These are phyloP conservation scores for Tetrapyrgos nigripes DNA, from an alignment of 1,284 basidiomycete species.

Conservation along the genomic window DNA sequence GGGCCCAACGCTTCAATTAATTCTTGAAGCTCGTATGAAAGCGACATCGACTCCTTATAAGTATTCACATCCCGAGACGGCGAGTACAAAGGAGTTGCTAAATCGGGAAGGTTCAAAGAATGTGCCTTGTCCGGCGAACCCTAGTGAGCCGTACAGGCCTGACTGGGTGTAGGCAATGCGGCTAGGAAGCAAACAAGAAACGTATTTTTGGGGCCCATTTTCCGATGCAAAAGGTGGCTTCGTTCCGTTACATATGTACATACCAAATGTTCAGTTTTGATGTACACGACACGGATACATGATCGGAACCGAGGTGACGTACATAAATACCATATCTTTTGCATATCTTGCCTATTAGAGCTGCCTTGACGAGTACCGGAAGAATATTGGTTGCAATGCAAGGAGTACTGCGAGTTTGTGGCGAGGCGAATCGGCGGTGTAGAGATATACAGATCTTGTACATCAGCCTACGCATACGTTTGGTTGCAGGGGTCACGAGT, in stretches of 20 bases:
- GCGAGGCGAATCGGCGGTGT: not conserved
- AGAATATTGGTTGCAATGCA: not conserved
- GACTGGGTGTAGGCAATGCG: constrained; percentile 14
- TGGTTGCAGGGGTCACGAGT: not conserved
- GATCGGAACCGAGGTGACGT: not conserved
- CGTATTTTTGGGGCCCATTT: constrained; percentile 9
- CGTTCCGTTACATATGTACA: too few relatives aligned
- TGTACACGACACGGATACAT: not conserved
- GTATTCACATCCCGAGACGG: constrained; percentile 16
- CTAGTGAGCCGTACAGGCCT: constrained; percentile 7
- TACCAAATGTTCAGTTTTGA: too few relatives aligned
- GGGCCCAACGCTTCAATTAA: constrained; percentile 1
- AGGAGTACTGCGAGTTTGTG: not conserved
- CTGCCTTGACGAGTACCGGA: not conserved
- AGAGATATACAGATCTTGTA: not conserved
- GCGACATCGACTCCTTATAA: constrained; percentile 9
- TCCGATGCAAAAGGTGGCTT: not conserved
- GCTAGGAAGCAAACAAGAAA: constrained; percentile 10
- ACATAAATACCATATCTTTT: too few relatives aligned
- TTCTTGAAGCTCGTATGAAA: constrained; percentile 3
- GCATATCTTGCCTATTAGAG: not conserved
- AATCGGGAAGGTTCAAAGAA: constrained; percentile 24
- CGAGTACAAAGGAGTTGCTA: constrained; percentile 22
- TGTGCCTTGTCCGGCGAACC: constrained; percentile 10
- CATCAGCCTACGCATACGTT: too few relatives aligned